A percentile compares a stretch with the other conserved stretches of the same genome.
These are phyloP conservation scores for Kernera saxatilis DNA, from an alignment of 345 rosid species.

Conservation along the genomic window DNA sequence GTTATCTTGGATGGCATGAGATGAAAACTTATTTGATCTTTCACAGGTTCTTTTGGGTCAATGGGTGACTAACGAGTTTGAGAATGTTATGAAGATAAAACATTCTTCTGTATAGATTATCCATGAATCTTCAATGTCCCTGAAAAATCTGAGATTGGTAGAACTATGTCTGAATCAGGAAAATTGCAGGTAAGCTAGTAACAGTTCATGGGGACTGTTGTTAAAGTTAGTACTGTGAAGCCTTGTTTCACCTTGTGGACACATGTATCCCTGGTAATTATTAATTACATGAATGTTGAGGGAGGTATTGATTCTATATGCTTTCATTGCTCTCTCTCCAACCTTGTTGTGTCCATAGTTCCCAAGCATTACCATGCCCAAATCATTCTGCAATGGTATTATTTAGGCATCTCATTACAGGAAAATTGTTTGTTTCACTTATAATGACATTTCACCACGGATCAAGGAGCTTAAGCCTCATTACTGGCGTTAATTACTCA, in stretches of 20 bases:
- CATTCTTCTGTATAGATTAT: constrained; percentile 59
- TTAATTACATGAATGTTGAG: constrained; percentile 83
- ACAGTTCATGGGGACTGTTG: constrained; percentile 78
- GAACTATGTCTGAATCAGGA: neutral
- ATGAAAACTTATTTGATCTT: neutral
- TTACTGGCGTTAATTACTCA: neutral
- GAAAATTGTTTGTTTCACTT: neutral
- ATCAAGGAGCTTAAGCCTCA: neutral
- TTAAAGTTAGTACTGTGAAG: constrained; percentile 77
- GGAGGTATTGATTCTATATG: constrained; percentile 50
- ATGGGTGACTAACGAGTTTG: constrained; percentile 32
- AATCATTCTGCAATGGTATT: too few relatives aligned
- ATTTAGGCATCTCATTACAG: too few relatives aligned
- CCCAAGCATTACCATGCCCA: too few relatives aligned
- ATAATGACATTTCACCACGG: neutral
- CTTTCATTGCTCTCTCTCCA: too few relatives aligned
- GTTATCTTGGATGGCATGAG: neutral
- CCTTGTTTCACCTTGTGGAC: constrained; percentile 64
- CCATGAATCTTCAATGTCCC: constrained; percentile 69
- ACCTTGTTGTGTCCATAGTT: too few relatives aligned
- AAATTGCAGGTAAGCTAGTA: constrained; percentile 73
- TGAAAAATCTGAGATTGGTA: constrained; percentile 88
- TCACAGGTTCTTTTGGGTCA: constrained; percentile 37
- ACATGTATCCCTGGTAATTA: too few relatives aligned
- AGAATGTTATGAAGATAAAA: constrained; percentile 55